Conservation (phyloP, 805 yeast species). For the Hanseniaspora mollemarum region DNA sequence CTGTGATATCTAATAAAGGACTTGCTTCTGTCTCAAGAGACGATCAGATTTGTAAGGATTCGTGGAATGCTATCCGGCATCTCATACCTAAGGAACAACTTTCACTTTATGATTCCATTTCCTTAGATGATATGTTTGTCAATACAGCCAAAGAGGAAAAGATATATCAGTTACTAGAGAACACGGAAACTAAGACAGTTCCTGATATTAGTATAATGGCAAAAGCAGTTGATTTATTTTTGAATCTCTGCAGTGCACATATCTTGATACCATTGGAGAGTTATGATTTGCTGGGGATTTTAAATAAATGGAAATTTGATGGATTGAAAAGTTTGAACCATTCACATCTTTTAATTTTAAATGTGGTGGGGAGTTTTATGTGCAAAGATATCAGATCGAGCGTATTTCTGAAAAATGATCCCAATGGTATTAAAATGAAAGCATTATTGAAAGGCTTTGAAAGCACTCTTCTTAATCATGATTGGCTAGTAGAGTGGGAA, state of each 20-base stretch:
- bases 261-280: constrained; percentile 11
- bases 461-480: background rate
- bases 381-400: constrained; percentile 1
- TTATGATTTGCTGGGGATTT: constrained; percentile 13
- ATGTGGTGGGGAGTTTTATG: background rate
- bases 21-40: background rate
- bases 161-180: constrained; percentile 1
- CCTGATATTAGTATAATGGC: constrained; percentile 9
- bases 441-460: background rate
- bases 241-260: background rate
- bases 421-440: background rate
- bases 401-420: background rate
- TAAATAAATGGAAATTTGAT: constrained; percentile 15
- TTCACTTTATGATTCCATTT: constrained; percentile 4
- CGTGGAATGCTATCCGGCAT: background rate
- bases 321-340: constrained; percentile 12
- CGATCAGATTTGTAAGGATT: background rate
- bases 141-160: constrained; percentile 2
- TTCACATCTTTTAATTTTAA: constrained; percentile 12
- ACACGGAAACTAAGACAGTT: background rate
- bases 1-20: background rate
- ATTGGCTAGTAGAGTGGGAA: constrained; percentile 16
- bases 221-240: constrained; percentile 2
- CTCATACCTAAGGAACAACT: background rate
- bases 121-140: constrained; percentile 1